Evolutionary conservation across 2,329 filamentous ascomycete species (phyloP), one percentile per base, ranked within the genome.

Genomic region (Pseudonectria buxi): DNA sequence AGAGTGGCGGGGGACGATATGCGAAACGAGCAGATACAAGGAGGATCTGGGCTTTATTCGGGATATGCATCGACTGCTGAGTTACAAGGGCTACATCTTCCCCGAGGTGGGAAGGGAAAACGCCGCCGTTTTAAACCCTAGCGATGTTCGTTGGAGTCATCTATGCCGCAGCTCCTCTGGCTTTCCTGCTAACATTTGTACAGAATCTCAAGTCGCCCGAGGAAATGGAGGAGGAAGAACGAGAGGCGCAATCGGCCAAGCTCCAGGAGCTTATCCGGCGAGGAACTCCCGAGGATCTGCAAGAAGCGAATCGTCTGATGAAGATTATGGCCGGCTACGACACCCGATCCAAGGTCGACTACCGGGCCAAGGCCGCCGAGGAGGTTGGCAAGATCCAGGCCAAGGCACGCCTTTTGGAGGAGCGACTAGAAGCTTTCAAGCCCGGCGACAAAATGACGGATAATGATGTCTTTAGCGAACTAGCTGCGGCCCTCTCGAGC

Each of bases 311-410:
- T 58, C 82, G 87, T 50, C 72, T 98, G 35, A 98, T 98, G 92
- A 98, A 98, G 65, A 76, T 98, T 48, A 96, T 98, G 92, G 92
- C 92, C 35, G 92, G 92, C 44, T 98, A 86, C 62, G 92, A 98
- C 60, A 95, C 86, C 39, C 74, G 89, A 50, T 84, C 87, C 59
- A 96, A 96, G 67, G 95, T 92, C 2, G 90, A 98, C 65, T 98
- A 95, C 64, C 82, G 92, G 46, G 92, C 92, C 45, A 98, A 98
- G 64, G 92, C 92, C 2, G 92, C 92, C 9, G 89, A 95, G 58
- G 92, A 98, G 45, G 87, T 98, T 7, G 76, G 78, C 48, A 94
- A 87, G 65, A 89, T 98, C 39, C 92, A 96, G 61, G 88, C 95
- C 57, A 98, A 98, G 62, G 92, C 92, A 4, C 81, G 81, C 45